A percentile compares a stretch with the other conserved stretches of the same genome.
Conservation (phyloP, 1,284 basidiomycete genomes). For the Anthracocystis setariae region DNA sequence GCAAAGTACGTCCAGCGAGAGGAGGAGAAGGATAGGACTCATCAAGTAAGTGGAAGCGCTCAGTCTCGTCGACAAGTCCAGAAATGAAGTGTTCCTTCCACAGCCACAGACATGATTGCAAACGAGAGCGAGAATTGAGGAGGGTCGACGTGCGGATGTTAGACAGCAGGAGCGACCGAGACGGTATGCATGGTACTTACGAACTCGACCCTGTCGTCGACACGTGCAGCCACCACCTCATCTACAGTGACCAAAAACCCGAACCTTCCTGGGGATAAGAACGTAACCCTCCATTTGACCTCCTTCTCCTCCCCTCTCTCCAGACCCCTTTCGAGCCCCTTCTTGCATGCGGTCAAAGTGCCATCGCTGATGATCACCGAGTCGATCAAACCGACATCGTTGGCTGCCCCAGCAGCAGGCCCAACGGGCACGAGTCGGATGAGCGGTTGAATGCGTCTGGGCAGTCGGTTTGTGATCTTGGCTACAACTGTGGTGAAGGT, state of each 20-base stretch:
- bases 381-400: conserved; percentile 10
- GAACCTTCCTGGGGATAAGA: conserved; percentile 23
- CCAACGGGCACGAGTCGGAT: conserved; percentile 38
- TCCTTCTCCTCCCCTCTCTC: conserved; percentile 1
- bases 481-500: conserved; percentile 9
- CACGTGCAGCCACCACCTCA: conserved; percentile 2
- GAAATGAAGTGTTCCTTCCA: too few species aligned
- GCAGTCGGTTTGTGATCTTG: conserved; percentile 18
- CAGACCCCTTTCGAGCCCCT: not conserved
- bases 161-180: too few species aligned
- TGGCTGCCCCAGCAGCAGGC: not conserved
- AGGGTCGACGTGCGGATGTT: too few species aligned
- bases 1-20: too few species aligned
- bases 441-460: conserved; percentile 20
- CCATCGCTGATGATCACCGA: conserved; percentile 25
- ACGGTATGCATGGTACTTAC: conserved; percentile 5
- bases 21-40: too few species aligned
- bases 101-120: too few species aligned
- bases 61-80: too few species aligned
- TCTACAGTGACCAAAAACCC: conserved; percentile 29
- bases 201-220: conserved; percentile 12
- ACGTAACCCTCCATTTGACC: conserved; percentile 22
- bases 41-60: too few species aligned
- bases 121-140: too few species aligned
- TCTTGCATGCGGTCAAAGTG: conserved; percentile 6